Conservation (phyloP, 2,329 filamentous ascomycete genomes). For the Cercospora brassicicola region DNA sequence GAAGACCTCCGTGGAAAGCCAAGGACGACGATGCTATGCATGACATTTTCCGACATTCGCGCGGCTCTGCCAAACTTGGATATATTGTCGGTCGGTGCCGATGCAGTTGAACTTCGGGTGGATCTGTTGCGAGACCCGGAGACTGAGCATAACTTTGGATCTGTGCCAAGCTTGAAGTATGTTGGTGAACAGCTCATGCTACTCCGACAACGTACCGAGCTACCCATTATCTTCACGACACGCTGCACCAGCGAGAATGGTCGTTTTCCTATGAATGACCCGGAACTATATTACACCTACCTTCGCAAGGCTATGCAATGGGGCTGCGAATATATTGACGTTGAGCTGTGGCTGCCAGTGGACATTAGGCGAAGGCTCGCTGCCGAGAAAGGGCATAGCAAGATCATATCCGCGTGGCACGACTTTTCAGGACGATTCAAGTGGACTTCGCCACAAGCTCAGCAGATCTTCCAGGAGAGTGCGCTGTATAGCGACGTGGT, state of each 20-base stretch:
- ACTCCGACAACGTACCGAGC: conserved; percentile 75
- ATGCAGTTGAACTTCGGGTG: conserved; percentile 81
- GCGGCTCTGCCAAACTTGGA: conserved; percentile 81
- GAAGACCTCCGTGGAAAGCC: conserved; percentile 74
- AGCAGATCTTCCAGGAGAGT: conserved; percentile 69
- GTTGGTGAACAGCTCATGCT: conserved; percentile 85
- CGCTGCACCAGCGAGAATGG: conserved; percentile 80
- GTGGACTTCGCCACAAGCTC: conserved; percentile 74
- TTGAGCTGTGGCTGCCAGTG: conserved; percentile 83
- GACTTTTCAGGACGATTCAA: conserved; percentile 83
- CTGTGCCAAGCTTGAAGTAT: conserved; percentile 76
- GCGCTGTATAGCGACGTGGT: conserved; percentile 78
- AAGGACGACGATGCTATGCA: conserved; percentile 81
- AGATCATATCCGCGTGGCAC: conserved; percentile 89
- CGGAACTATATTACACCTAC: conserved; percentile 72
- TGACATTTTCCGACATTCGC: conserved; percentile 82
- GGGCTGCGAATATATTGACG: conserved; percentile 87
- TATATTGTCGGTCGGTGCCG: conserved; percentile 81
- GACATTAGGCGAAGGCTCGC: conserved; percentile 67
- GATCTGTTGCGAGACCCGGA: conserved; percentile 75
- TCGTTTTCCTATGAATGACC: conserved; percentile 79
- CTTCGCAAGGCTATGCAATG: conserved; percentile 82
- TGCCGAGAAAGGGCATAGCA: conserved; percentile 71
- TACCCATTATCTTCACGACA: conserved; percentile 88
- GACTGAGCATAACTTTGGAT: conserved; percentile 60